These are phyloP conservation scores for Cladosporium colombiae DNA, from an alignment of 2,329 filamentous ascomycete genomes.

Conservation along the genomic window DNA sequence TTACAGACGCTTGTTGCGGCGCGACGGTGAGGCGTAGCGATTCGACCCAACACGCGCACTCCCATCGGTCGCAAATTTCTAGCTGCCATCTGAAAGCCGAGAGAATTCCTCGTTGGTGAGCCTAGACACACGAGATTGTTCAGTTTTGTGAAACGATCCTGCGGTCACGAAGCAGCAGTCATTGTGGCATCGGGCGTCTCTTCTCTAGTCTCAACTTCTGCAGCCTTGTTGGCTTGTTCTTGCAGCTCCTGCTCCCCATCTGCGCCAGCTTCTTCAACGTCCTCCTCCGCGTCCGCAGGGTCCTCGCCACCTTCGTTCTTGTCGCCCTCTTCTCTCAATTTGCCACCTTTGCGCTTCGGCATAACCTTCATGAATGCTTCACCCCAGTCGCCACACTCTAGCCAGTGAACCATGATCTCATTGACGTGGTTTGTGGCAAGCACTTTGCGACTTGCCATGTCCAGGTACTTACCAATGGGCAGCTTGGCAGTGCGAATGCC, in stretches of 20 bases:
- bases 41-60: neutral
- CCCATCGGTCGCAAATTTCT: neutral
- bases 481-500: constrained; percentile 86
- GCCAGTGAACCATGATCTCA: constrained; percentile 93
- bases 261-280: constrained; percentile 22
- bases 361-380: constrained; percentile 85
- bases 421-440: constrained; percentile 93
- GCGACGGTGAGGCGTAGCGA: neutral
- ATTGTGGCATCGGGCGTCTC: neutral
- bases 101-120: neutral
- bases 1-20: neutral
- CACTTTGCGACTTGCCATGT: constrained; percentile 83
- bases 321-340: constrained; percentile 51
- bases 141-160: neutral
- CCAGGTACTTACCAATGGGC: constrained; percentile 92
- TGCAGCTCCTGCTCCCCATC: constrained; percentile 19
- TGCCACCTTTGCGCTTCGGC: constrained; percentile 84
- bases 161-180: constrained; percentile 10
- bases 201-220: neutral
- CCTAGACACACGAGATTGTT: neutral
- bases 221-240: constrained; percentile 2
- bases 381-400: constrained; percentile 89
- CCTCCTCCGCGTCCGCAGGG: constrained; percentile 22
- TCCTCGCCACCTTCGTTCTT: constrained; percentile 24
- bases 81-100: neutral